These are phyloP conservation scores for Ilyonectria sp. DNA, from an alignment of 2,329 filamentous ascomycete genomes.

Conservation along the genomic window DNA sequence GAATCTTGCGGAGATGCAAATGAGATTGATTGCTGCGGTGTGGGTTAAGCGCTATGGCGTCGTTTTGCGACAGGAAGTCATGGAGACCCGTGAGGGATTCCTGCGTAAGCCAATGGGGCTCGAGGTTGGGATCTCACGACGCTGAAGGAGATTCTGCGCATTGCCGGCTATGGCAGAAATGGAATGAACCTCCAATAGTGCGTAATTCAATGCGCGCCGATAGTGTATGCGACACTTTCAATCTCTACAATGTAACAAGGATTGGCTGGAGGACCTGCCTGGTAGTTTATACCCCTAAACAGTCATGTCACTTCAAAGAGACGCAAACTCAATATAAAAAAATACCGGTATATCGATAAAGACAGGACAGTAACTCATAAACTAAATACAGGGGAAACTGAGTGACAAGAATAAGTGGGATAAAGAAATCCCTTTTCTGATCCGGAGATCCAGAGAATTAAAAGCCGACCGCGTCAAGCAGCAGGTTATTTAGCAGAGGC, in stretches of 20 bases:
- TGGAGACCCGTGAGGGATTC: constrained; percentile 87
- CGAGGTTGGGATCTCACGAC: constrained; percentile 52
- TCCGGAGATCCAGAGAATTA: no score
- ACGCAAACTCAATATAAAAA: no score
- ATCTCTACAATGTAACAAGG: neutral
- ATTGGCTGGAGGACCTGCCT: neutral
- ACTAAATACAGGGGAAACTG: no score
- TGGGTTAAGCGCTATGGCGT: constrained; percentile 70
- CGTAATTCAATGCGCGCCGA: no score
- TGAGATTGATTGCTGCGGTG: constrained; percentile 82
- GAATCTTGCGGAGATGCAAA: constrained; percentile 91
- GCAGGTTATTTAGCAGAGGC: neutral
- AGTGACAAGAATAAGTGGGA: no score
- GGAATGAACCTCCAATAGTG: no score
- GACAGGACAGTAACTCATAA: no score
- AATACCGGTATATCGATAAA: no score
- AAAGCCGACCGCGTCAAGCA: neutral
- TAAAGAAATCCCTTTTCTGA: no score
- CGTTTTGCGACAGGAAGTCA: constrained; percentile 66
- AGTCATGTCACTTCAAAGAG: neutral
- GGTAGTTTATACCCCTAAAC: neutral
- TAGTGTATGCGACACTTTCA: no score
- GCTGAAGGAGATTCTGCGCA: constrained; percentile 7
- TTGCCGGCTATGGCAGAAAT: no score
- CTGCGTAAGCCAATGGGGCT: constrained; percentile 83